A percentile compares a stretch with the other conserved stretches of the same genome.
These are phyloP conservation scores for Bauhinia variegata DNA, from an alignment of 306 rosid genomes.

Conservation along the genomic window DNA sequence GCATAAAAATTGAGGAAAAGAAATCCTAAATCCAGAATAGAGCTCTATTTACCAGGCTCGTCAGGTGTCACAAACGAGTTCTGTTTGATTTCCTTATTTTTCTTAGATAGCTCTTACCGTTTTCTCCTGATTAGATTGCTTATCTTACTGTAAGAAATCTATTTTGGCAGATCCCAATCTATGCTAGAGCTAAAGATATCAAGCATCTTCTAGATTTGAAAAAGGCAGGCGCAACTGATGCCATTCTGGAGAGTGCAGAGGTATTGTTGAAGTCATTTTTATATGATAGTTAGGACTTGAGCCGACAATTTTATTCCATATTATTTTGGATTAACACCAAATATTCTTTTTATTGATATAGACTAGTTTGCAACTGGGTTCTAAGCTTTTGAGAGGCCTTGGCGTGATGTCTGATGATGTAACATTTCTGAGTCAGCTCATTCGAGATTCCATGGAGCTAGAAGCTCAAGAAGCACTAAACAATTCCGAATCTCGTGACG, in stretches of 20 bases:
- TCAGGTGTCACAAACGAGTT: no score
- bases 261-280: slow-evolving; percentile 38
- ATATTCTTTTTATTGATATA: slow-evolving; percentile 50
- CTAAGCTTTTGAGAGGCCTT: slow-evolving; percentile 91
- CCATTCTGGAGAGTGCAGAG: slow-evolving; percentile 92
- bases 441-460: slow-evolving; percentile 86
- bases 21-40: no score
- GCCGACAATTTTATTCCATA: slow-evolving; percentile 5
- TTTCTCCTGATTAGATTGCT: slow-evolving; percentile 32
- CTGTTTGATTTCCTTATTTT: not conserved
- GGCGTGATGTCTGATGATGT: slow-evolving; percentile 99
- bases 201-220: slow-evolving; percentile 86
- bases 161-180: slow-evolving; percentile 76
- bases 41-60: no score
- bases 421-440: slow-evolving; percentile 75
- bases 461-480: slow-evolving; percentile 78
- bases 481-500: slow-evolving; percentile 54
- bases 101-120: slow-evolving; percentile 7
- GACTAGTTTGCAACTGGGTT: slow-evolving; percentile 96
- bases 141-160: slow-evolving; percentile 34
- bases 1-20: no score
- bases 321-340: slow-evolving; percentile 22
- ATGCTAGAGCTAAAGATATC: slow-evolving; percentile 89
- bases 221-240: slow-evolving; percentile 92
- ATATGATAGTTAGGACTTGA: slow-evolving; percentile 23